Conservation (phyloP, 2,329 filamentous ascomycete genomes). For the Fusarium graminum region DNA sequence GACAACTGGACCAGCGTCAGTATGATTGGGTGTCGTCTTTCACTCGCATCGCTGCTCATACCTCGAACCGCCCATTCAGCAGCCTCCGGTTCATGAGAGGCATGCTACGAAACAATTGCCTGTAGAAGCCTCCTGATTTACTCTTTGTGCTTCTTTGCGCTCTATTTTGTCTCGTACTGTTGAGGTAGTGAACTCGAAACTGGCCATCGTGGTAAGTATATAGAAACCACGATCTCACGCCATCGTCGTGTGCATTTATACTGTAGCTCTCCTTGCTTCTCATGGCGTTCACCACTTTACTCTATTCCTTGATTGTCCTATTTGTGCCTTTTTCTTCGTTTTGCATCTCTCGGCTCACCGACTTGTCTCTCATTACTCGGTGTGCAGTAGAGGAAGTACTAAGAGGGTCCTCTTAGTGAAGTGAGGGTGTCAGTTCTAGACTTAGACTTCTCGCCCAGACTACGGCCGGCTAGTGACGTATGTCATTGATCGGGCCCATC, state of each 20-base stretch:
- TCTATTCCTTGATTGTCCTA: constrained; percentile 28
- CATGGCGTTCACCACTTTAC: constrained; percentile 9
- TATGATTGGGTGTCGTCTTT: constrained; percentile 38
- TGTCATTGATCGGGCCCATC: constrained; percentile 37
- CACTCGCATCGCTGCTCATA: constrained; percentile 15
- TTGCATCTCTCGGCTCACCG: constrained; percentile 37
- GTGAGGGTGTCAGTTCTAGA: constrained; percentile 38
- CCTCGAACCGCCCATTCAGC: constrained; percentile 19
- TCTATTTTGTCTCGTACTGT: constrained; percentile 32
- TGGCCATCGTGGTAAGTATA: constrained; percentile 36
- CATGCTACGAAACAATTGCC: constrained; percentile 32
- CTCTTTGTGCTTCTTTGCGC: constrained; percentile 22
- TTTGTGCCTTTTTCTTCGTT: constrained; percentile 15
- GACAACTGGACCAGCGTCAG: constrained; percentile 30
- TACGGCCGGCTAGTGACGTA: constrained; percentile 45
- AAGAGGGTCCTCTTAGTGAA: constrained; percentile 40
- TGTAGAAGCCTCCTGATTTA: constrained; percentile 17
- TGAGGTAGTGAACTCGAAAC: constrained; percentile 11
- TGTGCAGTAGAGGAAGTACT: constrained; percentile 25
- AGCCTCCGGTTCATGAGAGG: constrained; percentile 9
- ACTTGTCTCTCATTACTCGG: constrained; percentile 37
- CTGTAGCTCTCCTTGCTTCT: constrained; percentile 24
- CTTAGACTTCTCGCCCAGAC: constrained; percentile 47
- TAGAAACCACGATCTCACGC: constrained; percentile 38
- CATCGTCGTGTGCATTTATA: constrained; percentile 9